Conservation (phyloP, 2,329 filamentous ascomycete species). For the Diaporthe australafricana region DNA sequence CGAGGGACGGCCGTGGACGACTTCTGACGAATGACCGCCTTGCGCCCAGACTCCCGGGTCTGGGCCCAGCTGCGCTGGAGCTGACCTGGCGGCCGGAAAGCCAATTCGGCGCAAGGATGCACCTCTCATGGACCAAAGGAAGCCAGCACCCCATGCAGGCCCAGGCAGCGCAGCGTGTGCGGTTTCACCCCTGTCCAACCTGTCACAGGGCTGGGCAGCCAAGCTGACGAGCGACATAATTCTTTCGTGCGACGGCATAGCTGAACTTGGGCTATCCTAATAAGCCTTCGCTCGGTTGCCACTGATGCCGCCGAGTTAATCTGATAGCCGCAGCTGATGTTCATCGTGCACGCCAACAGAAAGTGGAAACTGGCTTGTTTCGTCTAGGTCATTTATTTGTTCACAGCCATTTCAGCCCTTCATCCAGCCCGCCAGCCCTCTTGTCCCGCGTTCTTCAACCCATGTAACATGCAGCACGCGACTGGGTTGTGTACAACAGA, state of each 20-base stretch:
- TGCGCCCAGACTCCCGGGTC: constrained; percentile 34
- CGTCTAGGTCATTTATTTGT: neutral
- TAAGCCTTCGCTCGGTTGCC: neutral
- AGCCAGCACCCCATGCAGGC: constrained; percentile 14
- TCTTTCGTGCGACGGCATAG: neutral
- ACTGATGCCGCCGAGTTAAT: neutral
- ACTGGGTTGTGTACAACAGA: neutral
- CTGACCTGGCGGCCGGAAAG: neutral
- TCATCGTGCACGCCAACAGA: neutral
- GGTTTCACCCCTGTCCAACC: constrained; percentile 21
- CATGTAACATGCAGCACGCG: constrained; percentile 18
- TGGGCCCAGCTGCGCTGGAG: constrained; percentile 14
- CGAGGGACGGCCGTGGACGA: neutral
- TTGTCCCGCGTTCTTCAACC: neutral
- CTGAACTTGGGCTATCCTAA: neutral
- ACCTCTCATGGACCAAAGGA: constrained; percentile 32
- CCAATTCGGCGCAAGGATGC: constrained; percentile 17
- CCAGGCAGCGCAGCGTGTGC: neutral
- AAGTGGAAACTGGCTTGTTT: neutral
- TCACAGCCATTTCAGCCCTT: neutral
- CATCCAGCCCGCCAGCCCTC: neutral
- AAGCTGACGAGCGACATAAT: neutral
- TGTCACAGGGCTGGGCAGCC: constrained; percentile 24
- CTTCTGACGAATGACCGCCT: constrained; percentile 8
- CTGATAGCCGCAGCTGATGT: too few relatives aligned